Evolutionary conservation across 2,329 filamentous ascomycete species (phyloP).

Genomic region (Fusarium paranaense): DNA sequence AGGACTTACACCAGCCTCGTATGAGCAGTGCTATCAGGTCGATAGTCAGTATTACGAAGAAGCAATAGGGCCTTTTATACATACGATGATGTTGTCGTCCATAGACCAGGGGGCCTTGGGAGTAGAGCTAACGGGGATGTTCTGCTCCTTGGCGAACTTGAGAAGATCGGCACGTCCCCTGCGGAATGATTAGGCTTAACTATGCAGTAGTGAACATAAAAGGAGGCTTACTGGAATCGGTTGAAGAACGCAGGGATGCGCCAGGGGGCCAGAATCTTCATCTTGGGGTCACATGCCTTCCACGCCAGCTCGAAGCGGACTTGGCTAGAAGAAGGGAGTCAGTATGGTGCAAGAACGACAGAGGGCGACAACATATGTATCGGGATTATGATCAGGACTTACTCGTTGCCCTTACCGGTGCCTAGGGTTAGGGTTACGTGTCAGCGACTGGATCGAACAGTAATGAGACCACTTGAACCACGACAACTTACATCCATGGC

Average conservation of each 20-base stretch:
- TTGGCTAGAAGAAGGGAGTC: slow-evolving; percentile 43
- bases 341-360: neutral
- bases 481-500: slow-evolving; percentile 58
- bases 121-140: slow-evolving; percentile 78
- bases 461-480: slow-evolving; percentile 1
- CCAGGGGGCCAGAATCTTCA: slow-evolving; percentile 83
- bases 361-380: neutral
- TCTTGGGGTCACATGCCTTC: slow-evolving; percentile 65
- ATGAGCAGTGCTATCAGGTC: slow-evolving; percentile 24
- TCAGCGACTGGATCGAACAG: slow-evolving; percentile 2
- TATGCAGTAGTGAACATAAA: neutral
- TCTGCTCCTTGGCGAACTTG: slow-evolving; percentile 74
- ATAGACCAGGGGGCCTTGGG: slow-evolving; percentile 77
- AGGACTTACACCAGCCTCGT: slow-evolving; percentile 23
- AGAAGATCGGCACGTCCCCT: slow-evolving; percentile 65
- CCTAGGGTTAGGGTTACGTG: neutral
- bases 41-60: slow-evolving; percentile 5
- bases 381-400: slow-evolving; percentile 5
- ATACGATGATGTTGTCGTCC: slow-evolving; percentile 50
- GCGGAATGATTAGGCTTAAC: neutral
- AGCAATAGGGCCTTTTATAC: neutral
- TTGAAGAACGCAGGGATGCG: slow-evolving; percentile 76
- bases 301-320: slow-evolving; percentile 54
- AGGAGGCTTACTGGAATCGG: slow-evolving; percentile 65
- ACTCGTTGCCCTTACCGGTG: slow-evolving; percentile 42